A percentile compares a stretch with the other conserved stretches of the same genome.
These are phyloP conservation scores for Eucommia ulmoides DNA, from an alignment of 257 asterid genomes.

Conservation along the genomic window DNA sequence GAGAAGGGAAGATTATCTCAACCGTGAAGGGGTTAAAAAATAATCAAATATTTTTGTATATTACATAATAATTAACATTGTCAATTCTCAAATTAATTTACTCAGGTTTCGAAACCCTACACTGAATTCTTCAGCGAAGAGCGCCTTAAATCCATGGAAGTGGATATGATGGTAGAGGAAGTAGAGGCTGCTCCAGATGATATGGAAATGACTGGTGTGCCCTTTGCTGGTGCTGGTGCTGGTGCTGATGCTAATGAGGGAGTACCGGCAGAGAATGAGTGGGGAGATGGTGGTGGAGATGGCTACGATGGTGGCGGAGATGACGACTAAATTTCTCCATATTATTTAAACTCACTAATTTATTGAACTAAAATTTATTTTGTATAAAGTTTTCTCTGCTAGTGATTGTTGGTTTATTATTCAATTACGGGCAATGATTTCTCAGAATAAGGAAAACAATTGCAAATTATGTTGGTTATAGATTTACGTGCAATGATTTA, in stretches of 20 bases:
- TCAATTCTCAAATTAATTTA: not conserved
- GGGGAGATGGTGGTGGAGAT: constrained; percentile 45
- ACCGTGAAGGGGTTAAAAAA: not conserved
- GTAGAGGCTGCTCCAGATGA: constrained; percentile 20
- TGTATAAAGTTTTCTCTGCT: not conserved
- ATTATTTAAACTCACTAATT: no score
- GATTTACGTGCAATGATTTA: no score
- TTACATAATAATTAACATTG: not conserved
- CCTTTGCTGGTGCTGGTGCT: constrained; percentile 12
- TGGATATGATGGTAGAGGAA: constrained; percentile 15
- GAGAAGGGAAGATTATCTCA: not conserved
- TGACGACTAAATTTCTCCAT: constrained; percentile 27
- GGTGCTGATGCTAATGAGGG: constrained; percentile 20
- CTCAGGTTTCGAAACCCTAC: constrained; percentile 85
- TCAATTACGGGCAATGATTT: no score
- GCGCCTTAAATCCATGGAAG: constrained; percentile 35
- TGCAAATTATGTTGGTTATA: no score
- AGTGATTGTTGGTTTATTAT: not conserved
- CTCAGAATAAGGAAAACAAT: no score
- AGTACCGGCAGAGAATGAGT: constrained; percentile 25
- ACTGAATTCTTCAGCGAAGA: constrained; percentile 41
- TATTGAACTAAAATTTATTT: not conserved
- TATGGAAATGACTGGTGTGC: constrained; percentile 23
- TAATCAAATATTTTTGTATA: not conserved
- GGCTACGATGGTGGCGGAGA: constrained; percentile 40